phyloP scores from a whole-genome alignment of 2,329 filamentous ascomycete genomes.

The Colletotrichum simmondsii region DNA sequence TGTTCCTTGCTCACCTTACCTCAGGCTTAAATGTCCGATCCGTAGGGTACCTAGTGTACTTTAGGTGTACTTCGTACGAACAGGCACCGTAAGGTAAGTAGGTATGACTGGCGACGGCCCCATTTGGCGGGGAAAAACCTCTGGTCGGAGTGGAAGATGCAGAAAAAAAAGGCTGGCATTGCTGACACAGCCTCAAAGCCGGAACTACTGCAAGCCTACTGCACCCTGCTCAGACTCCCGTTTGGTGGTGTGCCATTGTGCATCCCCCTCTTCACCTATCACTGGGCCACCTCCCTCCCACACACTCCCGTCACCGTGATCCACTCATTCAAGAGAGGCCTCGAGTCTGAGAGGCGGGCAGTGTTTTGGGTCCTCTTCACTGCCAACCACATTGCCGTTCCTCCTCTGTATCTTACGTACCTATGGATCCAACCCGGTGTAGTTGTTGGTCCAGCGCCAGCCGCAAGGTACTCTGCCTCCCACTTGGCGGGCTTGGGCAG shows the following conservation, averaged over 20 bases:
- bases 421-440: neutral
- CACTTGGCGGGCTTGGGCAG: slow-evolving; percentile 28
- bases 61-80: too few species aligned
- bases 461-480: slow-evolving; percentile 15
- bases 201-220: slow-evolving; percentile 32
- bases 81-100: neutral
- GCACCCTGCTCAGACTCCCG: slow-evolving; percentile 25
- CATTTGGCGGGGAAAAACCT: neutral
- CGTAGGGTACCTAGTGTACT: too few species aligned
- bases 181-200: slow-evolving; percentile 35
- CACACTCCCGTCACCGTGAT: neutral
- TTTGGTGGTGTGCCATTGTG: slow-evolving; percentile 18
- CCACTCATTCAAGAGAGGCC: neutral
- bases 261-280: neutral
- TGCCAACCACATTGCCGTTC: neutral
- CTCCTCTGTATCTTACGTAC: too few species aligned
- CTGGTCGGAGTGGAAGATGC: neutral
- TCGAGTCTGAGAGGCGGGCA: slow-evolving; percentile 6
- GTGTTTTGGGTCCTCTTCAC: neutral
- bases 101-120: neutral
- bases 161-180: slow-evolving; percentile 32
- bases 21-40: too few species aligned
- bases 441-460: neutral
- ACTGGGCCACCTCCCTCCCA: slow-evolving; percentile 2
- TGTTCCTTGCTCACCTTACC: neutral